These are phyloP conservation scores for Boechera divaricarpa DNA, from an alignment of 345 rosid genomes.

Conservation along the genomic window DNA sequence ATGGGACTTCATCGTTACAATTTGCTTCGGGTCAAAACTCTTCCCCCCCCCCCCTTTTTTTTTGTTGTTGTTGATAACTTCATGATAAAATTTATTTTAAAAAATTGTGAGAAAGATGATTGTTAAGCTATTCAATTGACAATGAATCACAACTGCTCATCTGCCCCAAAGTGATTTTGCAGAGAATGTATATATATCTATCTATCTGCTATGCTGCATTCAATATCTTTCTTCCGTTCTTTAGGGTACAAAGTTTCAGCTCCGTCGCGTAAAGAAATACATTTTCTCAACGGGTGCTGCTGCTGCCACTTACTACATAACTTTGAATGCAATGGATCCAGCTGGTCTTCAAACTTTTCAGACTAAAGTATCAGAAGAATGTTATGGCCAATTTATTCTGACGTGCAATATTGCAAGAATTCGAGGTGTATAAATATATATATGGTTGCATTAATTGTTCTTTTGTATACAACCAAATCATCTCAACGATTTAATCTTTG, in stretches of 20 bases:
- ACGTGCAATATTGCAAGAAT: background rate
- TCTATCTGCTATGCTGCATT: background rate
- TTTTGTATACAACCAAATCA: background rate
- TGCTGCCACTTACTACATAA: background rate
- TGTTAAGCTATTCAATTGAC: slow-evolving; percentile 54
- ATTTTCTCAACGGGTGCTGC: background rate
- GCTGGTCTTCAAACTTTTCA: background rate
- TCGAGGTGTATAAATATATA: background rate
- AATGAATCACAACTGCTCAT: slow-evolving; percentile 64
- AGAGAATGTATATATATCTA: slow-evolving; percentile 37
- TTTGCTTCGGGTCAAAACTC: background rate
- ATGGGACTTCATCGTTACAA: slow-evolving; percentile 8
- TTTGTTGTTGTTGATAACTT: too few species aligned
- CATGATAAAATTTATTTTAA: too few species aligned
- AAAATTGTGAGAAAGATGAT: slow-evolving; percentile 57
- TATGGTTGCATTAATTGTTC: too few species aligned
- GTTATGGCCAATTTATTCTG: background rate
- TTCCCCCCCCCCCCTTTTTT: too few species aligned
- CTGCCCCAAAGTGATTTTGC: slow-evolving; percentile 56
- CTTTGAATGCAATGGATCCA: background rate
- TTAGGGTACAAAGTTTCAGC: background rate
- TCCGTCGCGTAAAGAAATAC: background rate
- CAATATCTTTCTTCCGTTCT: background rate
- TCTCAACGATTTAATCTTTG: too few species aligned
- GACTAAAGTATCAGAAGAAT: background rate